Evolutionary conservation across 257 asterid genomes (phyloP).

Genomic region (Solanum piurae): DNA sequence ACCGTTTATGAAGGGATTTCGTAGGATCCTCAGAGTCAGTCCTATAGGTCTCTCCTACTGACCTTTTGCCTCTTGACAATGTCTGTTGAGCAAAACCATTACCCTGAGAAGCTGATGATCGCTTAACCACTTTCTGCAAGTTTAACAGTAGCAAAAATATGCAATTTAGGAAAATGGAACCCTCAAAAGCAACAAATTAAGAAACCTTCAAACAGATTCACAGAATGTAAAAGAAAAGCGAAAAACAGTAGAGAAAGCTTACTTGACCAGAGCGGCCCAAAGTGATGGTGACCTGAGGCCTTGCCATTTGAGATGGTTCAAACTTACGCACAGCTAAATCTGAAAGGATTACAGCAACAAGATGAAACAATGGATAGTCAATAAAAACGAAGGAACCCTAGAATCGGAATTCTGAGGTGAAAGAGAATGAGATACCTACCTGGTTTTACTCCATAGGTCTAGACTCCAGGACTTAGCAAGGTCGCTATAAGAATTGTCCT

Average conservation of each 20-base stretch:
- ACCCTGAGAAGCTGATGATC: slow-evolving; percentile 20
- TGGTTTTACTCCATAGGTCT: background rate
- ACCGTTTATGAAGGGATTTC: slow-evolving; percentile 21
- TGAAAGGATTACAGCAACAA: background rate
- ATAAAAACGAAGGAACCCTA: background rate
- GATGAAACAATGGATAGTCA: background rate
- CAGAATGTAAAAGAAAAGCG: background rate
- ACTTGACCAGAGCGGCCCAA: slow-evolving; percentile 71
- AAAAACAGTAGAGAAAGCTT: background rate
- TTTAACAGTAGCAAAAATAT: background rate
- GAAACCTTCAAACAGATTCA: background rate
- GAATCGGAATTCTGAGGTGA: background rate
- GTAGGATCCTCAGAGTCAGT: slow-evolving; percentile 12
- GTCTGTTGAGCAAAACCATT: slow-evolving; percentile 4
- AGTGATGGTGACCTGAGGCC: slow-evolving; percentile 48
- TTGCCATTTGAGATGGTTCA: slow-evolving; percentile 21
- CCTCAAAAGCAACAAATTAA: background rate
- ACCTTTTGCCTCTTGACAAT: slow-evolving; percentile 36
- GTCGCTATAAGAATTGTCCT: background rate
- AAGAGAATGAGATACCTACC: background rate
- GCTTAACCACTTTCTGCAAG: slow-evolving; percentile 49
- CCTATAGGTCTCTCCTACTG: slow-evolving; percentile 8
- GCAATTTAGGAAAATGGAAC: background rate
- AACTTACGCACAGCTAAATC: background rate
- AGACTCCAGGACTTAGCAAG: background rate